Percentiles rank a stretch among this genome's conserved stretches.
phyloP scores from a whole-genome alignment of 306 rosid species.

The Myrica gale region DNA sequence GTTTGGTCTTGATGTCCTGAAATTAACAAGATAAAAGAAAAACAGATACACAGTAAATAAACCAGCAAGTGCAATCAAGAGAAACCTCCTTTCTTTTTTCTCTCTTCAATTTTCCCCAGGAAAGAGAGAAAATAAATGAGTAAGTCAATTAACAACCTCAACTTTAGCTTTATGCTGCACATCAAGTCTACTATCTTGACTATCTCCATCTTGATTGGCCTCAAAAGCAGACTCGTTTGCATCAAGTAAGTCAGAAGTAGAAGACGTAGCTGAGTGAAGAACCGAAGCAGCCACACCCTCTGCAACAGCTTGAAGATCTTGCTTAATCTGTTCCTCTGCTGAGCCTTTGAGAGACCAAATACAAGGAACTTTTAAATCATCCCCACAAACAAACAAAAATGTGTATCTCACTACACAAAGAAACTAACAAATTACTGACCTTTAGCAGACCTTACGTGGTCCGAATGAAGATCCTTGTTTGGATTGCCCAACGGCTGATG shows the following conservation, averaged over 20 bases:
- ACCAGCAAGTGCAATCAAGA: neutral
- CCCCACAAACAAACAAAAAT: conserved; percentile 6
- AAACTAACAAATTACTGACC: conserved; percentile 39
- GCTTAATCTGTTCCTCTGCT: conserved; percentile 67
- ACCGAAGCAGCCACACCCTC: conserved; percentile 91
- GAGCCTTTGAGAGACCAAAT: conserved; percentile 42
- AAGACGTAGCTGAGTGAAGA: conserved; percentile 47
- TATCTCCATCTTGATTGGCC: conserved; percentile 33
- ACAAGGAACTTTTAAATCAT: conserved; percentile 11
- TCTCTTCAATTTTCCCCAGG: neutral
- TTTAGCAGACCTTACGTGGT: conserved; percentile 43
- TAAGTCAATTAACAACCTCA: conserved; percentile 42
- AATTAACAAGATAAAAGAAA: conserved; percentile 16
- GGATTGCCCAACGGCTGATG: conserved; percentile 34
- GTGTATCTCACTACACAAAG: conserved; percentile 19
- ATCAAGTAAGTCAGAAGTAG: conserved; percentile 46
- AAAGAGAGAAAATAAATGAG: conserved; percentile 7
- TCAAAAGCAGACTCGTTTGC: conserved; percentile 35
- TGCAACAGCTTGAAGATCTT: conserved; percentile 90
- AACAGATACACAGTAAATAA: neutral
- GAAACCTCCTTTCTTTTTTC: neutral
- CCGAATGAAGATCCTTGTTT: conserved; percentile 49
- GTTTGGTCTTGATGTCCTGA: conserved; percentile 56
- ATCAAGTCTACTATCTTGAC: conserved; percentile 33
- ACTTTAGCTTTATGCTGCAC: conserved; percentile 29